Base-by-base conservation (phyloP, 2,329 filamentous ascomycete species). In the Penicillium griseofulvum region DNA sequence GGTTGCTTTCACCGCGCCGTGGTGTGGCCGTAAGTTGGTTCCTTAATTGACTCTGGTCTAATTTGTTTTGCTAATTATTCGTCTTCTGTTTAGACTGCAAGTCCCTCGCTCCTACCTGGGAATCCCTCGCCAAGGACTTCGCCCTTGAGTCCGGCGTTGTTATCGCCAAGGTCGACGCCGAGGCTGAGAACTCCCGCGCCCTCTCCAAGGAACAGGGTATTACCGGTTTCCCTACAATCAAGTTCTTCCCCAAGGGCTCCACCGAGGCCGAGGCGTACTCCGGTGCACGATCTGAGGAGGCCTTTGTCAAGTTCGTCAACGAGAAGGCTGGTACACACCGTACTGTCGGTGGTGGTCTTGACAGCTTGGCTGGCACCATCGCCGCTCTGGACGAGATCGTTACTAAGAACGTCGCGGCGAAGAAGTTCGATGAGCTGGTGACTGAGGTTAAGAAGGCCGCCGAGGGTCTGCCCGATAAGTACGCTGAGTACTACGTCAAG, bases 1-100 rank as follows among this genome's bases (percentile, higher is more conserved):
- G 52, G 92, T 99, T 72, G 92, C 95, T 43, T 99, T 99, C 76
- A 99, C 95, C 65, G 93, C 94, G 50, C 92, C 94, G 50, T 97
- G 93, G 94, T 99, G 94, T 77, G 93, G 93, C 75, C 93, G 94
- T 97, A 85, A 78, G 91, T 89, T 28, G 5, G 36, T 37, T 12
- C 37, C 10, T 26, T 14, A 34, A 29, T 42, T 33, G 46, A 55
- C 12, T 26, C 24, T n/a, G 11, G 12, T 41, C 16, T 41, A 7
- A 7, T 49, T 42, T 17, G 12, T 38, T 47, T 42, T 29, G 28
- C 54, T 61, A 57, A 61, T 34, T 29, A 5, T 48, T 34, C 52
- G 37, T 22, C 19, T 22, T 45, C 28, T 16, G 49, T 56, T 43
- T 71, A 97, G 94, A 99, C 84, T 99, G 94, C 89, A 99, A 99